Base-by-base conservation (phyloP, 106 monocot genomes). In the Agapanthus africanus region DNA sequence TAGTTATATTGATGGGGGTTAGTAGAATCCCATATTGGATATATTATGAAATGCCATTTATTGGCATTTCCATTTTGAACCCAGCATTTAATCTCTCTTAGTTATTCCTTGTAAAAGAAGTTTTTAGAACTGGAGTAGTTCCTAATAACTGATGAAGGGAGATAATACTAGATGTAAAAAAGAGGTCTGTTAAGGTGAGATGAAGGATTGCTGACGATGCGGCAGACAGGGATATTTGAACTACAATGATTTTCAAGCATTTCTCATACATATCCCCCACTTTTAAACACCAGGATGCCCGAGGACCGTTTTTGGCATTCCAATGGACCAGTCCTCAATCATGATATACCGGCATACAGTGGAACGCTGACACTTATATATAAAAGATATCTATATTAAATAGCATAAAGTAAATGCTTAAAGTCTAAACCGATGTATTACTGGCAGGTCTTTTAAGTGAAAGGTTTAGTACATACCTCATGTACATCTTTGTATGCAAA, bases 1-100 rank as follows among this genome's bases (percentile, higher is more conserved):
- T 57, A 57, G 57, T 57, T 57, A 11, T 57, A 57, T 31, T 57
- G 66, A 30, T 42, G 60, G 33, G 14, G 34, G 60, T 14, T 33
- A 16, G 44, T 44, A 44, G 2, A 26, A 60, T 33, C 4, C 22
- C 14, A 14, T 54, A 22, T 10, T 54, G 7, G 22, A 1, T 54
- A 54, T 54, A 54, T 26, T 54, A 7, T 42, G 44, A 44, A 44
- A 44, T 44, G 4, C 16, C 13, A 14, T 44, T 9, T 44, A 44
- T 44, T 11, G 16, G 10, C 16, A 11, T 44, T 44, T 44, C 13
- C 44, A 44, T 44, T 44, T 44, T 44, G 44, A 44, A 6, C 16
- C 4, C 44, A 44, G 2, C 44, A 1, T 6, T 6, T 44, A 44
- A 44, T 44, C 13, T 44, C n/a, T n/a, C 14, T 44, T 6, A 44